Conservation (phyloP, 306 rosid genomes). For the Acacia acuminata region DNA sequence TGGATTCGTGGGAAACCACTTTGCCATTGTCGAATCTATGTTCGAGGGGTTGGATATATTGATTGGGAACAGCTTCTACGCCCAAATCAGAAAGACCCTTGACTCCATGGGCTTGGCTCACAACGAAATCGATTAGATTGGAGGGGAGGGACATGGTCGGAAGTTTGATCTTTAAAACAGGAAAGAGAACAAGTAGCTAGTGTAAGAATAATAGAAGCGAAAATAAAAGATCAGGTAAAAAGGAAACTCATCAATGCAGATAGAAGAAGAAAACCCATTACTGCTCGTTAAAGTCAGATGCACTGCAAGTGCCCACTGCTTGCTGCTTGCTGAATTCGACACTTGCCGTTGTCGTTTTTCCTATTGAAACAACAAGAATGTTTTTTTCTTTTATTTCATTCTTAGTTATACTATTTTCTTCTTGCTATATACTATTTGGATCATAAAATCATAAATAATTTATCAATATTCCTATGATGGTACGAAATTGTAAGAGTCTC, state of each 20-base stretch:
- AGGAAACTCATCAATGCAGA: background rate
- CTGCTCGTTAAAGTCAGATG: background rate
- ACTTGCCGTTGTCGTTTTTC: background rate
- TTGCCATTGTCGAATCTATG: constrained; percentile 35
- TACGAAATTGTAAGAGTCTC: no score
- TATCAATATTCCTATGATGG: no score
- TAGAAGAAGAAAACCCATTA: background rate
- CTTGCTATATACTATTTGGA: no score
- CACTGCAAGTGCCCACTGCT: background rate
- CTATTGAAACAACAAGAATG: no score
- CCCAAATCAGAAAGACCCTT: constrained; percentile 43
- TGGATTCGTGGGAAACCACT: constrained; percentile 25
- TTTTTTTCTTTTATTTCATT: no score
- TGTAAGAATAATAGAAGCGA: background rate
- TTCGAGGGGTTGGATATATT: constrained; percentile 39
- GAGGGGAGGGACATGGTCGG: constrained; percentile 25
- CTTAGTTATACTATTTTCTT: no score
- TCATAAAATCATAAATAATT: no score
- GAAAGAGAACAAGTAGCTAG: background rate
- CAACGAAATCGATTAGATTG: constrained; percentile 39
- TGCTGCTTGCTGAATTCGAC: background rate
- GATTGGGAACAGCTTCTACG: constrained; percentile 33
- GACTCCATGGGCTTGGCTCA: constrained; percentile 44
- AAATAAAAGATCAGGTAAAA: background rate
- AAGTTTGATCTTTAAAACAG: background rate